Evolutionary conservation across 2,329 filamentous ascomycete genomes (phyloP).

Genomic region (Ophiocordyceps polyrhachis-furcata): DNA sequence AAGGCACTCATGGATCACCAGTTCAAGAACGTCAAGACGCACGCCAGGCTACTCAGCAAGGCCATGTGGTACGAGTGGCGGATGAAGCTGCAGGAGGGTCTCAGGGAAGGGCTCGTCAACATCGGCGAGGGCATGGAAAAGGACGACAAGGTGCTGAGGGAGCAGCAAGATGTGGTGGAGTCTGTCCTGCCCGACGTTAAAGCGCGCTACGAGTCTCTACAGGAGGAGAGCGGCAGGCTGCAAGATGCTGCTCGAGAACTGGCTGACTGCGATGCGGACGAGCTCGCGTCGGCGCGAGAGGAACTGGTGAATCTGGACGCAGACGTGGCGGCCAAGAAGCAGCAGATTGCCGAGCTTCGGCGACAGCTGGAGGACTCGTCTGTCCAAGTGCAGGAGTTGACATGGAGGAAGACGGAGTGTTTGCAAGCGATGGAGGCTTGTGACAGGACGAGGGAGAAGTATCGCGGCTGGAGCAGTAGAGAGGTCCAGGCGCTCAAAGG

Average conservation of each 20-base stretch:
- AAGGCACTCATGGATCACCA: conserved; percentile 84
- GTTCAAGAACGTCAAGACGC: conserved; percentile 92
- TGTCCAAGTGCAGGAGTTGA: conserved; percentile 39
- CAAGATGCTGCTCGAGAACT: conserved; percentile 56
- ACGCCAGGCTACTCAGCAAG: conserved; percentile 77
- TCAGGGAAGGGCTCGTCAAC: conserved; percentile 62
- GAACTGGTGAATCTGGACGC: conserved; percentile 45
- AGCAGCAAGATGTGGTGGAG: conserved; percentile 51
- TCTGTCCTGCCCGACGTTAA: conserved; percentile 46
- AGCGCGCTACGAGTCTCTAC: conserved; percentile 40
- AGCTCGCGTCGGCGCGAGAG: conserved; percentile 55
- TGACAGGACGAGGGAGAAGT: conserved; percentile 71
- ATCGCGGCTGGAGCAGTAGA: conserved; percentile 67
- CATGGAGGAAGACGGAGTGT: conserved; percentile 49
- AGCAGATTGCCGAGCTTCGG: conserved; percentile 46
- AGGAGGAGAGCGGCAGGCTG: conserved; percentile 45
- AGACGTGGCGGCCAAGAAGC: conserved; percentile 52
- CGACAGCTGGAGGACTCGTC: conserved; percentile 50
- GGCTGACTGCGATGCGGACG: conserved; percentile 62
- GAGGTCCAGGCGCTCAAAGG: conserved; percentile 69
- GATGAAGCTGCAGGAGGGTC: conserved; percentile 63
- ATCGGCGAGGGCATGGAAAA: conserved; percentile 59
- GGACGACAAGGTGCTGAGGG: conserved; percentile 48
- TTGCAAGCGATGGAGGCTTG: conserved; percentile 62
- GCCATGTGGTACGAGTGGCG: conserved; percentile 98